Conservation (phyloP, 345 rosid species). For the Carallia brachiata region DNA sequence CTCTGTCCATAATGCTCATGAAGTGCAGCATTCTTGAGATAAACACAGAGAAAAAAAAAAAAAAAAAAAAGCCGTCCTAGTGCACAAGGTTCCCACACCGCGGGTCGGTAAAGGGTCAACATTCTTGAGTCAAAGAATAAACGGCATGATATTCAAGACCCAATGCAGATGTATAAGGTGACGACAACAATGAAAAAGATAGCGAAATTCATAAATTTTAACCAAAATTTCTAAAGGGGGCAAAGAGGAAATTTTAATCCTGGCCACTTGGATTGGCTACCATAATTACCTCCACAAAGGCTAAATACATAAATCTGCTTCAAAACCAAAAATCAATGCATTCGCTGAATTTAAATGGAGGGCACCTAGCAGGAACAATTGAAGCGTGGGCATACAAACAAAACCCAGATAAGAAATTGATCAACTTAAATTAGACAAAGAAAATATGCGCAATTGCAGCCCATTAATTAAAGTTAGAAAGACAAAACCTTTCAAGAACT, state of each 20-base stretch:
- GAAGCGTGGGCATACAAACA: neutral
- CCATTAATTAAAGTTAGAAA: neutral
- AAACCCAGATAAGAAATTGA: constrained; percentile 18
- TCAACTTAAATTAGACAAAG: neutral
- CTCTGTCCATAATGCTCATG: neutral
- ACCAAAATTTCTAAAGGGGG: neutral
- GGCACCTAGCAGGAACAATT: too few species aligned
- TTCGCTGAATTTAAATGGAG: too few species aligned
- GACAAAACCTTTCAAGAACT: neutral
- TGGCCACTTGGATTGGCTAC: too few species aligned
- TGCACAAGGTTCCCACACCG: too few species aligned
- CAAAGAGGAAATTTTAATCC: too few species aligned
- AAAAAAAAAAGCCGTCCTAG: too few species aligned
- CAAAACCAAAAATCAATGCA: too few species aligned
- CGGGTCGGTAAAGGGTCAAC: too few species aligned
- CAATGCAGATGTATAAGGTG: neutral
- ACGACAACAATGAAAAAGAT: neutral
- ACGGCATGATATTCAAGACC: neutral
- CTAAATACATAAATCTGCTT: neutral
- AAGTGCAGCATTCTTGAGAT: neutral
- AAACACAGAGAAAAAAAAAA: too few species aligned
- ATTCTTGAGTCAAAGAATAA: neutral
- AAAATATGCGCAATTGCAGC: neutral
- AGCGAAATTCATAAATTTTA: neutral
- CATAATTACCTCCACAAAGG: neutral